Base-by-base conservation (phyloP, 805 yeast species). In the Candida odintsovae region DNA sequence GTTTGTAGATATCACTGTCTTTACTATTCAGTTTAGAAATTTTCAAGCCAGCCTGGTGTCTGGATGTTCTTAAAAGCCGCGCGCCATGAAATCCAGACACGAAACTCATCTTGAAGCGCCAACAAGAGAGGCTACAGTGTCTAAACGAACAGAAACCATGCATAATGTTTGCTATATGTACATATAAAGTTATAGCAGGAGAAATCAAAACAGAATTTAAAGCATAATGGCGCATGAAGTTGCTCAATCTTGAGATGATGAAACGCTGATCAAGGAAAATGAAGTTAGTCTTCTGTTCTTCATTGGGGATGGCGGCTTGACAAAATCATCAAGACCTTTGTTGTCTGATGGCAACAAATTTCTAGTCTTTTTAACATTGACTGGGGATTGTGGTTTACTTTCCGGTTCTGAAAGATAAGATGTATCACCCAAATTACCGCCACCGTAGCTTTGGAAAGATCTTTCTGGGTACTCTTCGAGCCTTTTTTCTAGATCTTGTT, bases 401-500 rank as follows among this genome's bases (percentile, higher is more conserved):
- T 20, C 39, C 20, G 39, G n/a, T 19, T 33, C 28, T 20, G 15
- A 23, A 16, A 18, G 12, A 15, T 28, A 25, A 12, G n/a, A 29
- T 6, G 25, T 9, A n/a, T 12, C 19, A 36, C 16, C 23, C 15
- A 20, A 16, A 13, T 13, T 36, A 36, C 39, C 39, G 12, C 23
- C 23, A 20, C 39, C 39, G 20, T 19, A 36, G 20, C 39, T 36
- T 20, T 36, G 39, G 16, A 36, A 36, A 8, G 39, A 36, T 19
- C 22, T 19, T 13, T 36, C 39, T 12, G 23, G 10, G 13, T 15
- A n/a, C 11, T 19, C 25, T 43, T 61, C 21, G 2, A 50, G 21
- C 59, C 60, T 73, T 66, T 40, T 68, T 62, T 51, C 69, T 54
- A 65, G 47, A 20, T 58, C 55, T 12, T 56, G 58, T 26, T 64